phyloP scores from a whole-genome alignment of 2,329 filamentous ascomycete genomes.

The Tothia fuscella region DNA sequence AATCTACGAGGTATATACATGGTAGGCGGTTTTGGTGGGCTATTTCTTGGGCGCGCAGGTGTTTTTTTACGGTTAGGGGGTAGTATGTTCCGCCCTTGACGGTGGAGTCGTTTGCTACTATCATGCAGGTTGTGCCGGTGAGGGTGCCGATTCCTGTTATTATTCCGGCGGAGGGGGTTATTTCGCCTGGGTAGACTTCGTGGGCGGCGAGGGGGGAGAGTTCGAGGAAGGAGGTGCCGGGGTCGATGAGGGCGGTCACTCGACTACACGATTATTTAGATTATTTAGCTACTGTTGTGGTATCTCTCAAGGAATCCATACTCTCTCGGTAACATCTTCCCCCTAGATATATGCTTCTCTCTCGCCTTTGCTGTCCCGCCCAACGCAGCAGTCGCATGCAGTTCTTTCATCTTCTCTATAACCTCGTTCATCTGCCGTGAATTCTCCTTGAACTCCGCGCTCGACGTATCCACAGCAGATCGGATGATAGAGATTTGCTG shows the following conservation, averaged over 20 bases:
- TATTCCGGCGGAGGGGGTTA: conserved; percentile 81
- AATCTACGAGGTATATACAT: conserved; percentile 94
- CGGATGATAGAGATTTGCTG: conserved; percentile 70
- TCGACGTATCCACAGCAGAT: conserved; percentile 63
- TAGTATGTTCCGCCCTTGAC: conserved; percentile 97
- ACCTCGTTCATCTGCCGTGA: conserved; percentile 63
- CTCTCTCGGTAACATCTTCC: conserved; percentile 91
- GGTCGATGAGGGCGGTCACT: conserved; percentile 75
- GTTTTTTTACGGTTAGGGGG: conserved; percentile 95
- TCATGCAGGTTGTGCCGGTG: conserved; percentile 81
- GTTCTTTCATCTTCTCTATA: conserved; percentile 52
- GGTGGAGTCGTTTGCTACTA: conserved; percentile 91
- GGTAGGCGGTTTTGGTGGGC: conserved; percentile 72
- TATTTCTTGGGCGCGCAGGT: conserved; percentile 80
- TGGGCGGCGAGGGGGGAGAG: conserved; percentile 85
- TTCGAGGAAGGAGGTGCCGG: conserved; percentile 82
- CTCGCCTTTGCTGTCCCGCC: conserved; percentile 74
- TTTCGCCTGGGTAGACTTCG: conserved; percentile 73
- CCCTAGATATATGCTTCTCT: conserved; percentile 74
- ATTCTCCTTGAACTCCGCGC: conserved; percentile 73
- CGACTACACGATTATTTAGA: conserved; percentile 31
- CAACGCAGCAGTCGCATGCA: conserved; percentile 59
- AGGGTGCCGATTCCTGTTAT: conserved; percentile 87
- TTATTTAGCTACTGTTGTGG: not conserved
- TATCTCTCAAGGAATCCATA: conserved; percentile 14